Evolutionary conservation across 768 basidiomycete species (phyloP), one percentile per base, ranked within the genome.

Genomic region (Cyathus striatus): DNA sequence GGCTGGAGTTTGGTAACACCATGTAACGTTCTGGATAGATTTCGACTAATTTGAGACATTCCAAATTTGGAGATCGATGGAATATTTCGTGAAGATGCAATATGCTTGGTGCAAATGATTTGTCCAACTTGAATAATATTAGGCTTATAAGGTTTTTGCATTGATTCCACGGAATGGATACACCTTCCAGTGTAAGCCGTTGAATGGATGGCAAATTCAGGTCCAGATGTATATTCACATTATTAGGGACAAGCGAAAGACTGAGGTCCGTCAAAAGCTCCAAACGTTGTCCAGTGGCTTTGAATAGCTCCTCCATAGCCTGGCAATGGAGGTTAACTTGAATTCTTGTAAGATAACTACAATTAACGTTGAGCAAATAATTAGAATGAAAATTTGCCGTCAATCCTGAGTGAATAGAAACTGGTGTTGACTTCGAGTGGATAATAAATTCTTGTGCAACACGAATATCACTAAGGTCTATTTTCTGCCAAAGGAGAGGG

Each of bases 401-500:
- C 16, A 59, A 59, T 5, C 54, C 47, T 18, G 62, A 59, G 2
- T 62, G 50, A 47, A 71, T 52, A 43, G 59, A 64, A 32, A 73
- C 55, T 18, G 68, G 65, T 1, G 61, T 61, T 7, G 48, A n/a
- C 36, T 56, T 57, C 6, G 67, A 69, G 18, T 67, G 65, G 35
- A 49, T 25, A 20, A 73, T 59, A 34, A 60, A 69, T 43, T 63
- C 57, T 12, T 48, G 48, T n/a, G 68, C 61, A 23, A 66, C 58
- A 23, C 54, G 53, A 7, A 58, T 22, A 40, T 68, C 55, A 42
- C 58, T 52, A 23, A 73, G 56, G 48, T 70, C 68, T 39, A 73
- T 68, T 39, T 43, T 52, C 13, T 55, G 57, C 71, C 71, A 73
- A 24, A 73, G 62, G 7, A 65, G 52, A 12, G 63, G 50, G 6